phyloP scores from a whole-genome alignment of 768 basidiomycete species.

The Baorangia bicolor region DNA sequence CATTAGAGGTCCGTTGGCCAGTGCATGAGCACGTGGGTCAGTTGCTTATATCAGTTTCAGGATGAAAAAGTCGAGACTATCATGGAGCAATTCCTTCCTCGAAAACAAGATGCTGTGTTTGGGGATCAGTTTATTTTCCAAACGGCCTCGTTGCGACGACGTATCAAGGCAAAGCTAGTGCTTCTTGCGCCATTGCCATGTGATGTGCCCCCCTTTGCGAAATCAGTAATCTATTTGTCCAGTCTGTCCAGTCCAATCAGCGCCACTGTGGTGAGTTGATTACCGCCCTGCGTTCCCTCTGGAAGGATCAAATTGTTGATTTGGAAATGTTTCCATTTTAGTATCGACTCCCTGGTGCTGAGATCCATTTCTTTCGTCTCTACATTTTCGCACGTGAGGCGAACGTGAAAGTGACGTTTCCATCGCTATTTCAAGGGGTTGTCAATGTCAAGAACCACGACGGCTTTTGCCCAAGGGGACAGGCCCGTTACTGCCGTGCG shows the following conservation, averaged over 20 bases:
- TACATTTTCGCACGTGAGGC: slow-evolving; percentile 29
- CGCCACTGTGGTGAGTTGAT: slow-evolving; percentile 26
- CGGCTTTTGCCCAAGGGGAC: slow-evolving; percentile 5
- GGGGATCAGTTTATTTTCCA: slow-evolving; percentile 33
- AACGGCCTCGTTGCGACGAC: slow-evolving; percentile 16
- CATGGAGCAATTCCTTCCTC: slow-evolving; percentile 29
- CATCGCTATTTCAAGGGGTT: slow-evolving; percentile 29
- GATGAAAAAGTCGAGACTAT: slow-evolving; percentile 19
- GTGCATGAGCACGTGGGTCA: slow-evolving; percentile 1
- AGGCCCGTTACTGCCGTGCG: slow-evolving; percentile 19
- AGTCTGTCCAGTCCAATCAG: slow-evolving; percentile 26
- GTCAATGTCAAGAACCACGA: slow-evolving; percentile 23
- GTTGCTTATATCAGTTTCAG: slow-evolving; percentile 12
- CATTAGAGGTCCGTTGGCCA: slow-evolving; percentile 20
- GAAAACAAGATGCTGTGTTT: slow-evolving; percentile 29
- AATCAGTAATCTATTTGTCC: slow-evolving; percentile 33
- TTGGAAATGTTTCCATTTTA: slow-evolving; percentile 7
- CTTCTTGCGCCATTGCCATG: slow-evolving; percentile 29
- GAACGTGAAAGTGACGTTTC: slow-evolving; percentile 30
- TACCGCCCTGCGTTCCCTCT: background rate
- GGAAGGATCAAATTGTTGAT: slow-evolving; percentile 2
- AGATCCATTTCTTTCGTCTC: slow-evolving; percentile 31
- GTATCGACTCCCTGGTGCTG: slow-evolving; percentile 26
- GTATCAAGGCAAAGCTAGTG: slow-evolving; percentile 28
- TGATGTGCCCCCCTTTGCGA: slow-evolving; percentile 31